These are phyloP conservation scores for Leishmania mexicana DNA, from an alignment of 208 protist genomes.

Conservation along the genomic window DNA sequence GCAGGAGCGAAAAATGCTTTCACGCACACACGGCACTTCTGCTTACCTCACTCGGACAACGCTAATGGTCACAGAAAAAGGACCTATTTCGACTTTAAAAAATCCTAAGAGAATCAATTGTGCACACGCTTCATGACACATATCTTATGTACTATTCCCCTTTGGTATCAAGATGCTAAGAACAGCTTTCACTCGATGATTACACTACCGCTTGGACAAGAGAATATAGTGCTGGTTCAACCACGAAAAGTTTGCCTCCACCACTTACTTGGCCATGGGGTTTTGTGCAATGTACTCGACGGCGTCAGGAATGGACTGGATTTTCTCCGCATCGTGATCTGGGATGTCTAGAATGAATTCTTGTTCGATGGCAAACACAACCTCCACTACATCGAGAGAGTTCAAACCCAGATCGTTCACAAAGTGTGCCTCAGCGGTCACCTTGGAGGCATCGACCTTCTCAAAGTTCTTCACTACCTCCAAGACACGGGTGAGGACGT, in stretches of 20 bases:
- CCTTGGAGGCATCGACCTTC: conserved; percentile 94
- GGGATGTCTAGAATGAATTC: conserved; percentile 97
- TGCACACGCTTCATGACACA: neutral
- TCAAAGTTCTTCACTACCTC: conserved; percentile 96
- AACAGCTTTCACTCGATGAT: neutral
- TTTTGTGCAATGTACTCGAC: conserved; percentile 95
- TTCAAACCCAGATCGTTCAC: conserved; percentile 96
- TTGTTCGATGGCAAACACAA: conserved; percentile 96
- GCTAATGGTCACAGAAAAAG: neutral
- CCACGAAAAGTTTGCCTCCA: neutral
- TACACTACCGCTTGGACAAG: neutral
- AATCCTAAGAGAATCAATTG: conserved; percentile 25
- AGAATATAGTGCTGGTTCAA: neutral
- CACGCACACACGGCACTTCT: neutral
- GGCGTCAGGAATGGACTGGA: conserved; percentile 92
- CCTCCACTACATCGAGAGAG: conserved; percentile 95
- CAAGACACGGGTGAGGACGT: conserved; percentile 94
- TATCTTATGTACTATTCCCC: conserved; percentile 6
- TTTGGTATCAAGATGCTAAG: neutral
- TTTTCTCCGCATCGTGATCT: conserved; percentile 96
- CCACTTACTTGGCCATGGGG: conserved; percentile 93
- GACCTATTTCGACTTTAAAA: conserved; percentile 2
- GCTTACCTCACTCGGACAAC: neutral
- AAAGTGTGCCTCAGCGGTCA: conserved; percentile 93
- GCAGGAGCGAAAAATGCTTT: neutral